These are phyloP conservation scores for Clonostachys rosea DNA, from an alignment of 2,329 filamentous ascomycete genomes.

Conservation along the genomic window DNA sequence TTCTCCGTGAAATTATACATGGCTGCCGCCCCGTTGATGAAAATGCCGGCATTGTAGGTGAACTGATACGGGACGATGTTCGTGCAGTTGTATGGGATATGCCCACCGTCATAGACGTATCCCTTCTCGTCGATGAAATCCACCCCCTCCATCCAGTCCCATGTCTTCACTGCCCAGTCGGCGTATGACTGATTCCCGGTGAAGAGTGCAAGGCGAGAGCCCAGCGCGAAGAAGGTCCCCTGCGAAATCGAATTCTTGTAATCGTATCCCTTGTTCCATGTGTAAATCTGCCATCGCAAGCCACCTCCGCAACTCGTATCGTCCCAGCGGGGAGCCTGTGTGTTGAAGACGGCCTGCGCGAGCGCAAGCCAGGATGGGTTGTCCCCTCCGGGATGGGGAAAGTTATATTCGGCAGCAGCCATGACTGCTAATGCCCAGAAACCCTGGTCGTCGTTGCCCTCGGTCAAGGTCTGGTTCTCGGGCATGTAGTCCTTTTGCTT, in stretches of 20 bases:
- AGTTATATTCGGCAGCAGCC: slow-evolving; percentile 66
- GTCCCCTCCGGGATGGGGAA: slow-evolving; percentile 50
- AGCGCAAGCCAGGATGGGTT: slow-evolving; percentile 66
- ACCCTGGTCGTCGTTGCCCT: slow-evolving; percentile 72
- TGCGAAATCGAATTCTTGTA: slow-evolving; percentile 69
- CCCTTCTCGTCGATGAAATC: slow-evolving; percentile 56
- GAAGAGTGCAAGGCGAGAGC: slow-evolving; percentile 67
- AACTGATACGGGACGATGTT: slow-evolving; percentile 58
- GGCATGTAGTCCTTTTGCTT: slow-evolving; percentile 75
- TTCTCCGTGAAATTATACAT: slow-evolving; percentile 60
- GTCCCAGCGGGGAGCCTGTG: slow-evolving; percentile 72
- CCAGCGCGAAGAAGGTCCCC: slow-evolving; percentile 58
- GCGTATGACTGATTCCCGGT: slow-evolving; percentile 74
- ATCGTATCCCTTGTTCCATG: slow-evolving; percentile 75
- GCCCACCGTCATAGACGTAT: slow-evolving; percentile 58
- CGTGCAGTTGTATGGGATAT: slow-evolving; percentile 52
- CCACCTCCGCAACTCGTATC: slow-evolving; percentile 65
- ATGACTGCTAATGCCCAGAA: slow-evolving; percentile 71
- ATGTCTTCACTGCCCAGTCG: slow-evolving; percentile 71
- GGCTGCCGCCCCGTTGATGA: slow-evolving; percentile 61
- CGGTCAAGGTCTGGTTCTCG: slow-evolving; percentile 60
- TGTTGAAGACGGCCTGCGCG: slow-evolving; percentile 78
- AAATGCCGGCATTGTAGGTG: slow-evolving; percentile 64
- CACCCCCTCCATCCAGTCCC: slow-evolving; percentile 60
- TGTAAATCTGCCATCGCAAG: slow-evolving; percentile 79